Percentiles rank a stretch among this genome's conserved stretches.
Conservation (phyloP, 441 rosid species). For the Metrosideros polymorpha region DNA sequence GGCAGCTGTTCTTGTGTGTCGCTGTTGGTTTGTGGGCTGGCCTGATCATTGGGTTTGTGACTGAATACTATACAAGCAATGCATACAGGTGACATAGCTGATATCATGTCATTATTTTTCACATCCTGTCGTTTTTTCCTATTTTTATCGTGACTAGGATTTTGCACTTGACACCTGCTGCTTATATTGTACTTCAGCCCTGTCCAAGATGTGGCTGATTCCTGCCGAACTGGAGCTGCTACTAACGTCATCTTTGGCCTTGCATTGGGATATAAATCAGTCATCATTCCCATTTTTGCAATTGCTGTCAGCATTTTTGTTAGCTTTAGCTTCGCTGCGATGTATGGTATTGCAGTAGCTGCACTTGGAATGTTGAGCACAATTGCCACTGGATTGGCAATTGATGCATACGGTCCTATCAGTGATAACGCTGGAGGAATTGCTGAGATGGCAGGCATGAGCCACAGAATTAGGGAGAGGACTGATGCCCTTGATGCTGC, state of each 20-base stretch:
- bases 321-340: constrained; percentile 2
- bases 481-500: constrained; percentile 8
- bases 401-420: constrained; percentile 1
- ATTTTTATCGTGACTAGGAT: background rate
- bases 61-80: constrained; percentile 5
- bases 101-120: background rate
- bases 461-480: constrained; percentile 4
- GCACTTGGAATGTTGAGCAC: constrained; percentile 4
- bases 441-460: constrained; percentile 9
- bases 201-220: constrained; percentile 6
- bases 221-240: constrained; percentile 6
- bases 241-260: constrained; percentile 2
- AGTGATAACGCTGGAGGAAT: constrained; percentile 5
- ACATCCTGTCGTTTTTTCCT: background rate
- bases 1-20: constrained; percentile 2
- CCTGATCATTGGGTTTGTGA: constrained; percentile 4
- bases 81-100: background rate
- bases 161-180: background rate
- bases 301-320: constrained; percentile 2
- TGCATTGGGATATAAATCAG: constrained; percentile 6
- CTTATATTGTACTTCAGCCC: background rate
- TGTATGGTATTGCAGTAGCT: constrained; percentile 6
- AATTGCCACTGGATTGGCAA: constrained; percentile 4
- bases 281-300: constrained; percentile 3
- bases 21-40: constrained; percentile 6